Evolutionary conservation across 169 alveolate species (phyloP).

Genomic region (Cryptosporidium ryanae): DNA sequence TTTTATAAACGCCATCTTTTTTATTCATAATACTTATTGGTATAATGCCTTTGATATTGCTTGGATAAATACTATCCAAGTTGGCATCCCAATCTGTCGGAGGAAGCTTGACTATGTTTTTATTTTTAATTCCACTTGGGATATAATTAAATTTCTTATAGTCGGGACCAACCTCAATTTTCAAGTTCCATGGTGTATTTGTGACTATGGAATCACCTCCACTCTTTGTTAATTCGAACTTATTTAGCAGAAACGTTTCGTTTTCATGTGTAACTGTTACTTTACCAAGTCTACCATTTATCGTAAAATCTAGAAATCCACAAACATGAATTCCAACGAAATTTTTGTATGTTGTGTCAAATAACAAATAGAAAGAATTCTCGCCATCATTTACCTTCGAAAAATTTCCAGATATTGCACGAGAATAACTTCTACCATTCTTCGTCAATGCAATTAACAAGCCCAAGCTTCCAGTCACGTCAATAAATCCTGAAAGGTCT

Average conservation of each 20-base stretch:
- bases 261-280: conserved; percentile 7
- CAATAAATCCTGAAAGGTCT: conserved; percentile 1
- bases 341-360: conserved; percentile 22
- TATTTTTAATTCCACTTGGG: conserved; percentile 16
- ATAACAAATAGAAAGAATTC: conserved; percentile 33
- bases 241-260: conserved; percentile 23
- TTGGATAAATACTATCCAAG: conserved; percentile 51
- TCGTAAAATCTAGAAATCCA: conserved; percentile 5
- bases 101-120: conserved; percentile 15
- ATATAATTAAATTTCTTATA: conserved; percentile 8
- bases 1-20: neutral
- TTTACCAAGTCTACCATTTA: conserved; percentile 22
- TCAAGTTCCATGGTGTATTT: conserved; percentile 28
- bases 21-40: conserved; percentile 16
- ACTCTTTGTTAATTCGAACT: conserved; percentile 6
- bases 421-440: conserved; percentile 9
- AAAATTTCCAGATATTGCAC: conserved; percentile 42
- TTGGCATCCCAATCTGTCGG: conserved; percentile 64
- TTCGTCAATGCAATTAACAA: conserved; percentile 1
- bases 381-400: conserved; percentile 9
- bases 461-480: conserved; percentile 19
- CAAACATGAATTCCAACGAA: conserved; percentile 31
- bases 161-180: conserved; percentile 39
- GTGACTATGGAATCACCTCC: conserved; percentile 11
- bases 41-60: conserved; percentile 26